Conservation (phyloP, 441 rosid genomes). For the Mallotus japonicus region DNA sequence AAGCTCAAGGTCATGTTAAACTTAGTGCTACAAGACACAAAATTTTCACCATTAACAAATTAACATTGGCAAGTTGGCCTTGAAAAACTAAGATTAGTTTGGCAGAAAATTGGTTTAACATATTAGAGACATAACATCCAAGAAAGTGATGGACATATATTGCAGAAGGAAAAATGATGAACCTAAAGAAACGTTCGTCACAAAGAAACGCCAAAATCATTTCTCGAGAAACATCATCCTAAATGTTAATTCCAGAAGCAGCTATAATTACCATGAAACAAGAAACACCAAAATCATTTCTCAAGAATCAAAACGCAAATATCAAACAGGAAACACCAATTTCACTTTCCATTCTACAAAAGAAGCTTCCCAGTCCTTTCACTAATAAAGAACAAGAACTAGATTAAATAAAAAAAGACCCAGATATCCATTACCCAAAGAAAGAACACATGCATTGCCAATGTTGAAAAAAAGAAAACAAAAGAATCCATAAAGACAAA, state of each 20-base stretch:
- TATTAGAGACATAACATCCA: neutral
- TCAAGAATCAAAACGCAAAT: neutral
- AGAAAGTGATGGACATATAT: neutral
- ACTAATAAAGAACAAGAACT: slow-evolving; percentile 7
- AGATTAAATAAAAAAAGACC: neutral
- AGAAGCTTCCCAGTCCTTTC: neutral
- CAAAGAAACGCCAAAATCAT: neutral
- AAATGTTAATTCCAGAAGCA: neutral
- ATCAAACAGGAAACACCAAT: neutral
- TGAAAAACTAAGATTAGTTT: neutral
- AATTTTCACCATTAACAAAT: neutral
- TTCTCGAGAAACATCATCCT: too few species aligned
- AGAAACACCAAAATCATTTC: neutral
- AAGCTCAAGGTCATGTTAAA: neutral
- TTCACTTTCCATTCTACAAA: neutral
- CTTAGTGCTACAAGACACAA: too few species aligned
- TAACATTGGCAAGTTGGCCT: neutral
- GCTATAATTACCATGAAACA: neutral
- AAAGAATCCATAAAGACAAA: neutral
- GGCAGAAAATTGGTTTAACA: neutral
- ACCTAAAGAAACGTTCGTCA: neutral
- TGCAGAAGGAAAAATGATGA: neutral
- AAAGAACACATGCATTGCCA: neutral
- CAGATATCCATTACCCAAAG: neutral
- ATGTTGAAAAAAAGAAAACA: too few species aligned